These are phyloP conservation scores for Termitomyces sp. DNA, from an alignment of 768 basidiomycete species.

Conservation along the genomic window DNA sequence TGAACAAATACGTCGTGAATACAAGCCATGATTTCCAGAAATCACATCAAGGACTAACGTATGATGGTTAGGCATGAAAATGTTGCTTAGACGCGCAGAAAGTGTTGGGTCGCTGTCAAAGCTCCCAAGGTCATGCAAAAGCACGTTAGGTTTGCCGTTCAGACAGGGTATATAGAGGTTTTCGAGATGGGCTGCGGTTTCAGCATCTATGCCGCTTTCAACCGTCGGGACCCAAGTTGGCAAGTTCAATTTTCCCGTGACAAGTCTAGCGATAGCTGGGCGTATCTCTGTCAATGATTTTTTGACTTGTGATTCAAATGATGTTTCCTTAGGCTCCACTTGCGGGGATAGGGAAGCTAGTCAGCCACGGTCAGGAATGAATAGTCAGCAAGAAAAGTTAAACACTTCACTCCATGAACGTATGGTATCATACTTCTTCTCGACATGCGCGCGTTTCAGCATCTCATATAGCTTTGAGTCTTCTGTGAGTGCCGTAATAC, in stretches of 20 bases:
- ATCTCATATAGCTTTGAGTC: constrained; percentile 26
- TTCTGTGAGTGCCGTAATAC: constrained; percentile 25
- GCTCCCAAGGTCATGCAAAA: constrained; percentile 36
- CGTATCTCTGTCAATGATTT: constrained; percentile 23
- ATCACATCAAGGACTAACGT: constrained; percentile 25
- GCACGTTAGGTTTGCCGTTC: constrained; percentile 34
- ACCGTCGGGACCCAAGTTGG: constrained; percentile 25
- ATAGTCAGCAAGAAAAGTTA: background rate
- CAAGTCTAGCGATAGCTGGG: constrained; percentile 25
- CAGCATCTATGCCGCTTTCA: constrained; percentile 13
- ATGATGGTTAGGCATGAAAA: constrained; percentile 39
- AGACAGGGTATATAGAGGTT: constrained; percentile 28
- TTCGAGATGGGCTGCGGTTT: constrained; percentile 21
- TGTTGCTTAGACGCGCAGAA: constrained; percentile 28
- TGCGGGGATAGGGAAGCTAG: constrained; percentile 7
- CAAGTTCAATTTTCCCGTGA: constrained; percentile 26
- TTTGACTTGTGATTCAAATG: constrained; percentile 14
- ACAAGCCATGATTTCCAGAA: background rate
- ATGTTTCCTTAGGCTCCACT: constrained; percentile 9
- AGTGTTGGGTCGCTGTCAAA: constrained; percentile 27
- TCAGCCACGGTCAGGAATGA: constrained; percentile 2
- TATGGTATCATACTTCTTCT: constrained; percentile 25
- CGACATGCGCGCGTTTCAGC: constrained; percentile 25
- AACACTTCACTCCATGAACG: constrained; percentile 19
- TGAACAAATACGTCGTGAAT: constrained; percentile 9